Evolutionary conservation across 495 filamentous ascomycete species (phyloP).

Genomic region (Talaromyces liani): DNA sequence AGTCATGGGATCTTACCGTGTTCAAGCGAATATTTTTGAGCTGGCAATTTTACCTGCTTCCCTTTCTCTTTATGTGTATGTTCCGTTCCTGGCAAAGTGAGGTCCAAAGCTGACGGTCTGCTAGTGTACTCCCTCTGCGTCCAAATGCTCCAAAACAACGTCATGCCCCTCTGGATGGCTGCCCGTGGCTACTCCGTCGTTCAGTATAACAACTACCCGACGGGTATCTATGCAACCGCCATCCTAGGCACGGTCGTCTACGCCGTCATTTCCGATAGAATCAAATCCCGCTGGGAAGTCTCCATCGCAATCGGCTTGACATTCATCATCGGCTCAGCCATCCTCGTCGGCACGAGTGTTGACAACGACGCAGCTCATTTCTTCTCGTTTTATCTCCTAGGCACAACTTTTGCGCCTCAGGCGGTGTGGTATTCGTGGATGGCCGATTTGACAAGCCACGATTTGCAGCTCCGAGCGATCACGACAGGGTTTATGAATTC

Average conservation of each 20-base stretch:
- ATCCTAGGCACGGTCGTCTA: conserved; percentile 25
- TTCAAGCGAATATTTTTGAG: conserved; percentile 24
- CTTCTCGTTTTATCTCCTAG: conserved; percentile 26
- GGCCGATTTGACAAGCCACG: conserved; percentile 26
- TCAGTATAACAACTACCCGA: conserved; percentile 30
- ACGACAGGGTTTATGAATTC: conserved; percentile 33
- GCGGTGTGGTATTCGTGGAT: conserved; percentile 33
- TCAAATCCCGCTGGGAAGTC: conserved; percentile 27
- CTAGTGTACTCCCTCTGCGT: conserved; percentile 28
- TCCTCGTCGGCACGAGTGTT: conserved; percentile 17
- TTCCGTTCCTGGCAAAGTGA: not conserved
- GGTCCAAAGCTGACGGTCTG: not conserved
- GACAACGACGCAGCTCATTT: conserved; percentile 22
- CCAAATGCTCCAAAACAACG: conserved; percentile 26
- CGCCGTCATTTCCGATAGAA: conserved; percentile 27
- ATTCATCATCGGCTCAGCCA: conserved; percentile 24
- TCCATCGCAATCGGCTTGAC: conserved; percentile 26
- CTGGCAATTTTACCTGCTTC: conserved; percentile 30
- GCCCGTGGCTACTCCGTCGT: conserved; percentile 25
- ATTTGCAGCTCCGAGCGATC: conserved; percentile 27
- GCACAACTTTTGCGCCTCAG: conserved; percentile 28
- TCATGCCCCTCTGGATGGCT: conserved; percentile 30
- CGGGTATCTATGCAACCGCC: conserved; percentile 23
- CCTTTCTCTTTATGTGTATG: conserved; percentile 29
- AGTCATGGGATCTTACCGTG: conserved; percentile 25